Evolutionary conservation across 2,329 filamentous ascomycete species (phyloP).

Genomic region (Grosmannia huntii): DNA sequence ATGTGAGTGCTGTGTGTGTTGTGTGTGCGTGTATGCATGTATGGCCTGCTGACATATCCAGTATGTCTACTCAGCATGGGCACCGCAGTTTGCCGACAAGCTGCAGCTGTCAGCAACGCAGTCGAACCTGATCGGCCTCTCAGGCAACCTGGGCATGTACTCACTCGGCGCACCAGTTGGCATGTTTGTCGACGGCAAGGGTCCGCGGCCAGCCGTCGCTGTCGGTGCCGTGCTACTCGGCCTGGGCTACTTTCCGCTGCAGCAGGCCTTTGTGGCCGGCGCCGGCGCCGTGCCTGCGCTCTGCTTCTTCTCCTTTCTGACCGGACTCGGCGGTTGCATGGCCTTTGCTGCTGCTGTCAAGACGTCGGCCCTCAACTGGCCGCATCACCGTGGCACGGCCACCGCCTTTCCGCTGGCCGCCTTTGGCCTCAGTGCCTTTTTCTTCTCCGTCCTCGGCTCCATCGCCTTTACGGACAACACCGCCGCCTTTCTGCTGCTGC

Average conservation of each 20-base stretch:
- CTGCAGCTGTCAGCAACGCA: constrained; percentile 83
- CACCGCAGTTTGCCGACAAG: constrained; percentile 81
- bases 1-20: constrained; percentile 43
- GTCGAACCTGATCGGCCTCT: constrained; percentile 79
- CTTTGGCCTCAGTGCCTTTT: constrained; percentile 90
- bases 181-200: constrained; percentile 70
- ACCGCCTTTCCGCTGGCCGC: constrained; percentile 88
- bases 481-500: constrained; percentile 63
- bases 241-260: constrained; percentile 75
- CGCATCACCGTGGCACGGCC: constrained; percentile 78
- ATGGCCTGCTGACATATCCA: constrained; percentile 21
- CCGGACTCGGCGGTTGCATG: constrained; percentile 78
- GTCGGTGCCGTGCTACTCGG: constrained; percentile 61
- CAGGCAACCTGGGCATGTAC: constrained; percentile 90
- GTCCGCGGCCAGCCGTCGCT: constrained; percentile 67
- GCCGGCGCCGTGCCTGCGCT: constrained; percentile 46
- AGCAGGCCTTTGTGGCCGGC: constrained; percentile 62
- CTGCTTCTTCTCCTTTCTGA: constrained; percentile 75
- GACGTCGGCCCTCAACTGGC: constrained; percentile 79
- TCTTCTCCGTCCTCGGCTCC: constrained; percentile 74
- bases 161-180: constrained; percentile 79
- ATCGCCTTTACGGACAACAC: constrained; percentile 74
- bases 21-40: not conserved
- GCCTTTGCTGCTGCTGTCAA: constrained; percentile 88
- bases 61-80: constrained; percentile 99